phyloP scores from a whole-genome alignment of 169 alveolate species.

The Eimeria acervulina region DNA sequence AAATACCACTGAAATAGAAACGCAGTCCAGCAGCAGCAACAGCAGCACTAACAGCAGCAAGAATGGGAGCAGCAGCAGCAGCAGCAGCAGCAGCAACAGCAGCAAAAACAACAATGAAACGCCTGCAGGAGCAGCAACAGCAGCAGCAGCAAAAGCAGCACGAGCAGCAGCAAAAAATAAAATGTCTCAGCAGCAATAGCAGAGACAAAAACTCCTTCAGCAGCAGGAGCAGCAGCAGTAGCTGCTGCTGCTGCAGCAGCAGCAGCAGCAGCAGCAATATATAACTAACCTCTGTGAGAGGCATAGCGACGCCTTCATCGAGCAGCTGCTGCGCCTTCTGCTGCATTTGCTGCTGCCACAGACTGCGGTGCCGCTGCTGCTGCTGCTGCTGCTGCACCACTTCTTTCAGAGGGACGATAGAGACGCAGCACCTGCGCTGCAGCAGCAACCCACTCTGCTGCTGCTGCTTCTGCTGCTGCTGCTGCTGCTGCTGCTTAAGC shows the following conservation, averaged over 20 bases:
- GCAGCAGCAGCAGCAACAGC: no score
- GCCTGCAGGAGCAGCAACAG: no score
- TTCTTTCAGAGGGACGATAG: constrained; percentile 29
- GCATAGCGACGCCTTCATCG: no score
- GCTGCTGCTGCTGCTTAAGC: neutral
- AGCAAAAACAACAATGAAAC: no score
- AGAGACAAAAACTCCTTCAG: neutral
- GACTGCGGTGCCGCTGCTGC: neutral
- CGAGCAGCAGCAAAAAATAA: neutral
- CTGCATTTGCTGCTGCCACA: no score
- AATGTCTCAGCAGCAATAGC: neutral
- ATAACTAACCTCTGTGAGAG: no score
- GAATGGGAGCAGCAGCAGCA: no score
- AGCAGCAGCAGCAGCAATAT: no score
- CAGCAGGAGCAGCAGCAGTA: no score
- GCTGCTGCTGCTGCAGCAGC: no score
- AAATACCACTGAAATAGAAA: neutral
- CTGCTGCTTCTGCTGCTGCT: constrained; percentile 33
- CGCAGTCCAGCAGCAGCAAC: no score
- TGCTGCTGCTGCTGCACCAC: constrained; percentile 15
- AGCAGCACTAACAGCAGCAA: neutral
- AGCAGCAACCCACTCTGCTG: neutral
- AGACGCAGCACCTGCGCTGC: constrained; percentile 41
- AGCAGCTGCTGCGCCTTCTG: no score
- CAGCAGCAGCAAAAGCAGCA: neutral